Evolutionary conservation across 495 filamentous ascomycete genomes (phyloP).

Genomic region (Neurospora terricola): DNA sequence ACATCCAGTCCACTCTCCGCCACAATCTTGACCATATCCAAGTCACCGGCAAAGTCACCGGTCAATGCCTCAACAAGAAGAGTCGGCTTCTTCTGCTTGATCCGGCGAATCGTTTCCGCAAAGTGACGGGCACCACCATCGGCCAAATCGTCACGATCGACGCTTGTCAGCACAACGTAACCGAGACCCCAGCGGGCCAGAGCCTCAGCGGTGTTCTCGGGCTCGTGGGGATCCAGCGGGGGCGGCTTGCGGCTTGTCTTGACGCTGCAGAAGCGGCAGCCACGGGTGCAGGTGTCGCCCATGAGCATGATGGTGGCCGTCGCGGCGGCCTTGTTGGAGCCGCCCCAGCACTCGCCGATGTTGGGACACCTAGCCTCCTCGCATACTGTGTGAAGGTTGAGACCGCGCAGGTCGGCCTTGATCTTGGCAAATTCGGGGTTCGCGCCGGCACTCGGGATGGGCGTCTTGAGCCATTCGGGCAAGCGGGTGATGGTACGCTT

Average conservation of each 20-base stretch:
- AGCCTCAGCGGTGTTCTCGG: slow-evolving; percentile 92
- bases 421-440: slow-evolving; percentile 80
- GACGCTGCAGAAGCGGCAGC: slow-evolving; percentile 93
- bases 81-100: slow-evolving; percentile 76
- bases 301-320: slow-evolving; percentile 99
- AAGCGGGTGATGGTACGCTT: slow-evolving; percentile 82
- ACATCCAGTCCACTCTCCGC: slow-evolving; percentile 86
- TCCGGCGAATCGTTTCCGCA: slow-evolving; percentile 87
- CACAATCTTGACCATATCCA: slow-evolving; percentile 73
- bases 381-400: slow-evolving; percentile 90
- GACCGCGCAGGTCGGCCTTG: slow-evolving; percentile 80
- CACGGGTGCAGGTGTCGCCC: slow-evolving; percentile 96
- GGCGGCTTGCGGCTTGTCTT: slow-evolving; percentile 73
- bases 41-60: slow-evolving; percentile 74
- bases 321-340: slow-evolving; percentile 72
- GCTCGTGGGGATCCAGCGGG: slow-evolving; percentile 89
- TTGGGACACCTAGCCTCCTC: slow-evolving; percentile 97
- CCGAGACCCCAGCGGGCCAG: slow-evolving; percentile 87
- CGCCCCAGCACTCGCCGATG: slow-evolving; percentile 97
- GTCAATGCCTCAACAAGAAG: slow-evolving; percentile 95
- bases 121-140: slow-evolving; percentile 89
- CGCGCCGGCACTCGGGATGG: slow-evolving; percentile 64
- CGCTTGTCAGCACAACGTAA: slow-evolving; percentile 88
- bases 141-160: slow-evolving; percentile 83
- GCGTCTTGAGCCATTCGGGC: slow-evolving; percentile 92